These are phyloP conservation scores for Globisporangium paddicum DNA, from an alignment of 352 stramenopile species.

Conservation along the genomic window DNA sequence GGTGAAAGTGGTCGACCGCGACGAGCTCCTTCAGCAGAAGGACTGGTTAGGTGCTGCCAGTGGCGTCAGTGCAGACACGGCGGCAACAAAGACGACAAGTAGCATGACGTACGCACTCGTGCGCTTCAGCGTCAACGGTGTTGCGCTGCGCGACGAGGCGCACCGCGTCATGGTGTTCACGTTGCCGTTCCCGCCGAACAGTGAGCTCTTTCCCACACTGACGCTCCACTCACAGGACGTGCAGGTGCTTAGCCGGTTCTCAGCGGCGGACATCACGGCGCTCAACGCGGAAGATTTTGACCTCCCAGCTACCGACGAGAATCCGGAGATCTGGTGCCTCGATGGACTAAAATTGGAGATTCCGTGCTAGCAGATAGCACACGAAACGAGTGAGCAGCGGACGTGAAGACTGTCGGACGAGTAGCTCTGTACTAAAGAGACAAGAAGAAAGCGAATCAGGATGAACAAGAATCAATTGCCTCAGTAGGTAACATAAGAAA, in stretches of 20 bases:
- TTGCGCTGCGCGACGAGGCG: conserved; percentile 47
- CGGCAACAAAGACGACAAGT: conserved; percentile 1
- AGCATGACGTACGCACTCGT: conserved; percentile 33
- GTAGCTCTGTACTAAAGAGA: conserved; percentile 1
- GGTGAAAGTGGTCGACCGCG: conserved; percentile 44
- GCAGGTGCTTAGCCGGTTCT: conserved; percentile 77
- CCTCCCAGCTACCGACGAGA: conserved; percentile 18
- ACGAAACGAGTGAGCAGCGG: background rate
- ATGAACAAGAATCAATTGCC: conserved; percentile 2
- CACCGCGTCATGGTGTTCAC: conserved; percentile 54
- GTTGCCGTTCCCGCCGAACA: conserved; percentile 47
- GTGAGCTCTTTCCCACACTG: conserved; percentile 79
- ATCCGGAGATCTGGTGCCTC: conserved; percentile 63
- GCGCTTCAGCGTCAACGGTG: conserved; percentile 71
- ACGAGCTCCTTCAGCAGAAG: conserved; percentile 12
- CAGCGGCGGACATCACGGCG: conserved; percentile 52
- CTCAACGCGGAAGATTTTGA: conserved; percentile 53
- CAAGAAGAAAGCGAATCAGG: conserved; percentile 1
- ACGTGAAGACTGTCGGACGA: background rate
- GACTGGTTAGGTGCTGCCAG: conserved; percentile 1
- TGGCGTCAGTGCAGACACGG: conserved; percentile 2
- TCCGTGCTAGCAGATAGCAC: conserved; percentile 6
- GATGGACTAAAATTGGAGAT: conserved; percentile 46
- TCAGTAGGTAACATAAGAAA: conserved; percentile 5
- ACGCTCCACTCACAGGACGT: conserved; percentile 81